A percentile compares a stretch with the other conserved stretches of the same genome.
These are phyloP conservation scores for Colletotrichum zoysiae DNA, from an alignment of 2,329 filamentous ascomycete genomes.

Conservation along the genomic window DNA sequence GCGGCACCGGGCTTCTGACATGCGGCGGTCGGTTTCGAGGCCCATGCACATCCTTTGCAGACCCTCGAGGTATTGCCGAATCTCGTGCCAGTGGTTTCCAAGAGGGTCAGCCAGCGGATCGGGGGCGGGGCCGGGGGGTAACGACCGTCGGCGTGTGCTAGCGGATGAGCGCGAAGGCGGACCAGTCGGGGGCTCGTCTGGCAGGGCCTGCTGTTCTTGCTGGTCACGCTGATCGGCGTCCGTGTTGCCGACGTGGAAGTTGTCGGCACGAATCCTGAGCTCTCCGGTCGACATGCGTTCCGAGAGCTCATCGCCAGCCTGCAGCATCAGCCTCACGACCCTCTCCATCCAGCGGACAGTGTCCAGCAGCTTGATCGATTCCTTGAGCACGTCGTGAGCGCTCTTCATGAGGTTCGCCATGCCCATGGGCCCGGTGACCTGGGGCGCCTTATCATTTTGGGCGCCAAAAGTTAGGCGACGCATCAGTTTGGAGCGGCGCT, in stretches of 20 bases:
- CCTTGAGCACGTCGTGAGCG: constrained; percentile 60
- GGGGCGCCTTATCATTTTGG: constrained; percentile 30
- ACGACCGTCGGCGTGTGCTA: constrained; percentile 29
- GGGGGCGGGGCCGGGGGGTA: constrained; percentile 24
- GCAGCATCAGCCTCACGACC: constrained; percentile 57
- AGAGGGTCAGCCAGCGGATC: constrained; percentile 43
- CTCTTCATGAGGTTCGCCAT: constrained; percentile 62
- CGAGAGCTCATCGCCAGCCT: constrained; percentile 58
- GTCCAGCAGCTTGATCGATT: constrained; percentile 59
- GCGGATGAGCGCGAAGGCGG: constrained; percentile 31
- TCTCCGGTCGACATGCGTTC: constrained; percentile 45
- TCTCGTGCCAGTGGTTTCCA: constrained; percentile 60
- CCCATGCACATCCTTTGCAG: constrained; percentile 58
- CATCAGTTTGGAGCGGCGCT: constrained; percentile 45
- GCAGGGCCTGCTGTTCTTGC: constrained; percentile 32
- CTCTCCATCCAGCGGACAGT: constrained; percentile 63
- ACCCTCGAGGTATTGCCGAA: constrained; percentile 60
- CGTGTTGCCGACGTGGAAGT: constrained; percentile 8
- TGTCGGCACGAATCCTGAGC: constrained; percentile 41
- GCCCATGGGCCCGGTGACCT: constrained; percentile 52
- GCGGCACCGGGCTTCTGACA: constrained; percentile 60
- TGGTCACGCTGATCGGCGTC: constrained; percentile 19
- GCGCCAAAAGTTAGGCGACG: constrained; percentile 22
- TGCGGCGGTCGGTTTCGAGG: constrained; percentile 59
- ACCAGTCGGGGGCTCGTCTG: constrained; percentile 35